Conservation (phyloP, 768 basidiomycete species). For the Tulasnella sp. region DNA sequence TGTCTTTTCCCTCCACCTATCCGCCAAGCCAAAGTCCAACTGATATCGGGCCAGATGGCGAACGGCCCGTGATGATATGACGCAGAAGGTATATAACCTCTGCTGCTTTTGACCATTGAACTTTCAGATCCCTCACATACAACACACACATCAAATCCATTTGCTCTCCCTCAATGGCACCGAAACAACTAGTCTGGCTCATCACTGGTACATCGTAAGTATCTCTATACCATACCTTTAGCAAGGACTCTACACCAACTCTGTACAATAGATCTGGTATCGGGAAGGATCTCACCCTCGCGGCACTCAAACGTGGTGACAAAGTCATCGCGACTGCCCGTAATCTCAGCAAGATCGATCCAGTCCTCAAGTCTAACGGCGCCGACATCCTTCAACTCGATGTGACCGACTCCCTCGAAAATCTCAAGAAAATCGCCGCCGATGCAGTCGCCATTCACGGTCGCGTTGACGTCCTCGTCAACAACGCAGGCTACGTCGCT, state of each 20-base stretch:
- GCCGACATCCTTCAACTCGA: slow-evolving; percentile 34
- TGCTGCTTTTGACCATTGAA: too few species aligned
- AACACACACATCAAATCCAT: too few species aligned
- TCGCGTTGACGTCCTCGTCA: slow-evolving; percentile 38
- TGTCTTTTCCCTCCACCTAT: too few species aligned
- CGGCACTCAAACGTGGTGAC: slow-evolving; percentile 23
- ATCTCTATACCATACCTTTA: too few species aligned
- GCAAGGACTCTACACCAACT: not conserved
- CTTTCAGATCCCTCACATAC: too few species aligned
- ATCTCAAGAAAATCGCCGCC: slow-evolving; percentile 29
- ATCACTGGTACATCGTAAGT: slow-evolving; percentile 27
- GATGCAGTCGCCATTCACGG: slow-evolving; percentile 33
- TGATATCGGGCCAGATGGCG: too few species aligned
- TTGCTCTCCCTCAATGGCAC: too few species aligned
- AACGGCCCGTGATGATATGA: too few species aligned
- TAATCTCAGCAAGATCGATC: slow-evolving; percentile 24
- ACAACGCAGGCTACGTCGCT: slow-evolving; percentile 35
- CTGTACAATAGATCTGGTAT: slow-evolving; percentile 26
- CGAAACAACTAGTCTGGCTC: slow-evolving; percentile 23
- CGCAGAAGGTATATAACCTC: too few species aligned
- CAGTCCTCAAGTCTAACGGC: slow-evolving; percentile 29
- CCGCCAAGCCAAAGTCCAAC: too few species aligned
- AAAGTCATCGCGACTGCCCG: slow-evolving; percentile 32
- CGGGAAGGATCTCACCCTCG: slow-evolving; percentile 30
- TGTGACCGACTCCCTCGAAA: slow-evolving; percentile 28